phyloP scores from a whole-genome alignment of 2,329 filamentous ascomycete species.

The Botrytis galanthina region DNA sequence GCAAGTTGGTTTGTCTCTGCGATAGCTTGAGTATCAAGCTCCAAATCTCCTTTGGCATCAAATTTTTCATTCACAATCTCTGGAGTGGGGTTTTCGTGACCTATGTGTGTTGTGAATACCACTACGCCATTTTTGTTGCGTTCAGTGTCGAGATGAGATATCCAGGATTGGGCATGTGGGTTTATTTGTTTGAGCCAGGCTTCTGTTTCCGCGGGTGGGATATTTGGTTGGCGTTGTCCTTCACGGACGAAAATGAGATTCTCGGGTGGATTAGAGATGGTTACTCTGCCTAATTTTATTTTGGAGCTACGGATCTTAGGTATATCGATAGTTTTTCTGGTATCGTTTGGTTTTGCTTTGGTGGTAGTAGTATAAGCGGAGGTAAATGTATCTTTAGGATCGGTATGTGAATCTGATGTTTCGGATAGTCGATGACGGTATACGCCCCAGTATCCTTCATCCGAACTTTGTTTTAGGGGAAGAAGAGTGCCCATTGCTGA shows the following conservation, averaged over 20 bases:
- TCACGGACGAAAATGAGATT: conserved; percentile 27
- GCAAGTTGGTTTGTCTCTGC: conserved; percentile 25
- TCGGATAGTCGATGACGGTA: conserved; percentile 27
- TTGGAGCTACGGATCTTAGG: neutral
- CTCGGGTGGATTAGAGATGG: conserved; percentile 23
- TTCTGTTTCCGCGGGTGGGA: conserved; percentile 24
- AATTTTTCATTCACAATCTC: neutral
- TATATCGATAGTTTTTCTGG: conserved; percentile 11
- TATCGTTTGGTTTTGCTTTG: conserved; percentile 4
- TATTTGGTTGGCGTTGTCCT: conserved; percentile 24
- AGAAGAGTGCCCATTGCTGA: conserved; percentile 24
- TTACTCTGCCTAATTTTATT: conserved; percentile 13
- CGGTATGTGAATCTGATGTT: conserved; percentile 24
- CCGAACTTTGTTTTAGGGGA: conserved; percentile 21
- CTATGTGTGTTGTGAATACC: conserved; percentile 25
- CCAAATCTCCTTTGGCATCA: neutral
- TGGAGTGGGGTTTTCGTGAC: conserved; percentile 22
- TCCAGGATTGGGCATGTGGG: conserved; percentile 26
- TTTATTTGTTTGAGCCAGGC: conserved; percentile 23
- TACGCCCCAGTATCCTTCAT: conserved; percentile 29
- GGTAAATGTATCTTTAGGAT: conserved; percentile 24
- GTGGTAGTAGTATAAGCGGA: conserved; percentile 22
- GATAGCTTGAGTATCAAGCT: conserved; percentile 11
- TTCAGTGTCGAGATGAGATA: conserved; percentile 23
- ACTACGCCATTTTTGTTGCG: conserved; percentile 25